Conservation (phyloP, 371 early-diverging fungal species). For the Capniomyces stellatus region DNA sequence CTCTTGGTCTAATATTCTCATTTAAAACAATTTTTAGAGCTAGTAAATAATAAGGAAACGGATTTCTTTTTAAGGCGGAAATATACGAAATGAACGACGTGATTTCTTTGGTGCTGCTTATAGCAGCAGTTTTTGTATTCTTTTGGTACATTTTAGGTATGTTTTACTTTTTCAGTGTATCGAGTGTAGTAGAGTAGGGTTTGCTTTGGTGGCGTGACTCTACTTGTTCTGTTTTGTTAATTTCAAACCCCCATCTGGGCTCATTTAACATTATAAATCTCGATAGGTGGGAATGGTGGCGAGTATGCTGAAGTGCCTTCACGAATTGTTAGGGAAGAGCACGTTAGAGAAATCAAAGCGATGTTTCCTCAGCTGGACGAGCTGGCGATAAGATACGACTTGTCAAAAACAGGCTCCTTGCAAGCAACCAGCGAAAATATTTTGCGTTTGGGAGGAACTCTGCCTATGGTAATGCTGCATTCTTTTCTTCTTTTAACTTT, state of each 20-base stretch:
- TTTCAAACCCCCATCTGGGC: no score
- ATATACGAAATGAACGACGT: neutral
- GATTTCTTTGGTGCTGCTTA: neutral
- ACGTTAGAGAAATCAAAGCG: slow-evolving; percentile 52
- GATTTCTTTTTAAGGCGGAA: no score
- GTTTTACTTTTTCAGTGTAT: no score
- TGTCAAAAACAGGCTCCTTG: slow-evolving; percentile 71
- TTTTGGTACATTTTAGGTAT: neutral
- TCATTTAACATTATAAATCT: no score
- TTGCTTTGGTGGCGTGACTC: no score
- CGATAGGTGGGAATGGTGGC: neutral
- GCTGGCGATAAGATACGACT: slow-evolving; percentile 64
- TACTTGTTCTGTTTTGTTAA: no score
- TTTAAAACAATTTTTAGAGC: no score
- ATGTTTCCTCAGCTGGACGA: slow-evolving; percentile 79
- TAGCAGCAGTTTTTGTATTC: neutral
- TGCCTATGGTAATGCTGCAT: slow-evolving; percentile 12
- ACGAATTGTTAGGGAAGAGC: slow-evolving; percentile 15
- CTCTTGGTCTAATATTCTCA: no score
- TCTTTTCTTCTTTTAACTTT: neutral
- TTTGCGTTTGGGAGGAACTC: slow-evolving; percentile 51
- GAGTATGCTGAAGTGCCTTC: neutral
- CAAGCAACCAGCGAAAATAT: slow-evolving; percentile 77
- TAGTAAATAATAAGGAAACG: no score
- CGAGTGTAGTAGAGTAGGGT: no score